Conservation (phyloP, 441 rosid genomes). For the Aquilaria agallochum region DNA sequence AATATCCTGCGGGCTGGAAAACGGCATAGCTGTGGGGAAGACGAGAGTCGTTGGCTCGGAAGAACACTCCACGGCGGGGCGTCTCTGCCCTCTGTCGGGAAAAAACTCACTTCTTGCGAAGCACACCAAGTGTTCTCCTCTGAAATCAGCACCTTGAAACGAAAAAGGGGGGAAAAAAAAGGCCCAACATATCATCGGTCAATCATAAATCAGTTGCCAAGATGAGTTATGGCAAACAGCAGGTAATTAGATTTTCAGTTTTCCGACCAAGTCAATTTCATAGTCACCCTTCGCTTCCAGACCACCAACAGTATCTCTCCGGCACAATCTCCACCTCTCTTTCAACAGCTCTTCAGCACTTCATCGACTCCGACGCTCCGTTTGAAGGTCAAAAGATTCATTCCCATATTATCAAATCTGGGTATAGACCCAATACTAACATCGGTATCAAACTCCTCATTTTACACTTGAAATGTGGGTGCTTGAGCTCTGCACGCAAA, state of each 20-base stretch:
- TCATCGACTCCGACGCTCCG: constrained; percentile 61
- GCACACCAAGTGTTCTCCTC: constrained; percentile 71
- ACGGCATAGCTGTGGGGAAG: constrained; percentile 49
- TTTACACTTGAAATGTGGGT: constrained; percentile 47
- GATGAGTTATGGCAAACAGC: constrained; percentile 25
- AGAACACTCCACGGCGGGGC: constrained; percentile 38
- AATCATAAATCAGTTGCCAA: constrained; percentile 1
- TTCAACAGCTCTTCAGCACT: constrained; percentile 54
- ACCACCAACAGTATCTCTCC: constrained; percentile 12
- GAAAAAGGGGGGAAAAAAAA: constrained; percentile 49
- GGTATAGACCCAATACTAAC: constrained; percentile 47
- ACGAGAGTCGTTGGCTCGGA: constrained; percentile 67
- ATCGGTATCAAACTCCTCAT: constrained; percentile 68
- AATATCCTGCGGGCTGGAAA: constrained; percentile 42
- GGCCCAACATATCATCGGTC: constrained; percentile 36
- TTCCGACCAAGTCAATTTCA: constrained; percentile 14
- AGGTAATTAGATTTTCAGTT: constrained; percentile 9
- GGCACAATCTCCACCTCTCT: constrained; percentile 26
- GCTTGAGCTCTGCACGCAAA: constrained; percentile 52
- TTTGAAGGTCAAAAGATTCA: constrained; percentile 61
- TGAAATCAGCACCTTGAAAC: constrained; percentile 39
- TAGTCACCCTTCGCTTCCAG: constrained; percentile 14
- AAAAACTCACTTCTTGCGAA: constrained; percentile 38
- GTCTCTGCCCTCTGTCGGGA: constrained; percentile 21
- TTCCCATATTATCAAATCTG: constrained; percentile 57